Evolutionary conservation across 2,329 filamentous ascomycete species (phyloP).

Genomic region (Seiridium cupressi): DNA sequence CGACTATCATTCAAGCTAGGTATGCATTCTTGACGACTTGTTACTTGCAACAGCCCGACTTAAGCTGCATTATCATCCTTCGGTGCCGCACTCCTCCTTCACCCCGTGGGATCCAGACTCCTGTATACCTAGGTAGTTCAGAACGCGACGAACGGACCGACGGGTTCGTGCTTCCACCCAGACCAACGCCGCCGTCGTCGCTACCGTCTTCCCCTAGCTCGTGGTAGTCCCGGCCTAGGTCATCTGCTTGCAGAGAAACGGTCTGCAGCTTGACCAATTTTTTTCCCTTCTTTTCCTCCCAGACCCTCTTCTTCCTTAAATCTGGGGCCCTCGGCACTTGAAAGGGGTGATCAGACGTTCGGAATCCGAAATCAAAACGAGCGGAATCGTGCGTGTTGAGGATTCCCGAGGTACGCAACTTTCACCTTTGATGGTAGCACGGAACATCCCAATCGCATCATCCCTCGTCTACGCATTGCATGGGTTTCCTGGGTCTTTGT

Average conservation of each 20-base stretch:
- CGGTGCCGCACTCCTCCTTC: neutral
- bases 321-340: neutral
- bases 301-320: neutral
- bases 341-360: neutral
- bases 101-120: neutral
- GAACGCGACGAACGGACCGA: neutral
- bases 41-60: too few species aligned
- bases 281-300: neutral
- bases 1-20: neutral
- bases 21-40: neutral
- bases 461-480: slow-evolving; percentile 3
- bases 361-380: neutral
- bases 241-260: neutral
- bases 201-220: slow-evolving; percentile 6
- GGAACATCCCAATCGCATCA: neutral
- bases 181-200: slow-evolving; percentile 5
- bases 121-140: too few species aligned
- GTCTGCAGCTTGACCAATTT: neutral
- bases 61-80: neutral
- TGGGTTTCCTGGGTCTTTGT: slow-evolving; percentile 12
- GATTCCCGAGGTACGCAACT: neutral
- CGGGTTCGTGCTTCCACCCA: slow-evolving; percentile 3
- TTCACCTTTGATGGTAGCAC: neutral
- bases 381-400: neutral
- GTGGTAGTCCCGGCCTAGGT: neutral